Evolutionary conservation across 2,329 filamentous ascomycete species (phyloP).

Genomic region (Penicillium sp.): DNA sequence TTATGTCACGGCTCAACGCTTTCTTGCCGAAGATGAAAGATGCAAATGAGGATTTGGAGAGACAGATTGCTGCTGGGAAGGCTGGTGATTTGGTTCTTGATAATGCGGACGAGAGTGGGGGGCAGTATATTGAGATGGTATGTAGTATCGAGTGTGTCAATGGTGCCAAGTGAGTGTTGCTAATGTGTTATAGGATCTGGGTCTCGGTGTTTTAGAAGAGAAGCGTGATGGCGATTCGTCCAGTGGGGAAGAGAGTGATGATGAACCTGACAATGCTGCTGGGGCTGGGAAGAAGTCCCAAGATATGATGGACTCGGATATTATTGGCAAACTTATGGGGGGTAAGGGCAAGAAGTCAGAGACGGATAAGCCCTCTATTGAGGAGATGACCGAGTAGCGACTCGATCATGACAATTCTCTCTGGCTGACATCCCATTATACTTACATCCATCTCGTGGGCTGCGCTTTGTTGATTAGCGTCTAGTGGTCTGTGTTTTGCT

Average conservation of each 20-base stretch:
- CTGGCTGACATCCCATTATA: neutral
- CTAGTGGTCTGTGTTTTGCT: neutral
- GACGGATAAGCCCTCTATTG: conserved; percentile 36
- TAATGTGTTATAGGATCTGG: conserved; percentile 37
- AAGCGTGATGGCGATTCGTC: conserved; percentile 26
- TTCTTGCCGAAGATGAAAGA: conserved; percentile 44
- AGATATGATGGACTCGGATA: conserved; percentile 24
- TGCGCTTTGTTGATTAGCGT: neutral
- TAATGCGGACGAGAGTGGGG: conserved; percentile 32
- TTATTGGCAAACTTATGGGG: conserved; percentile 40
- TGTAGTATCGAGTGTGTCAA: conserved; percentile 7
- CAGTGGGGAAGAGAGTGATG: conserved; percentile 20
- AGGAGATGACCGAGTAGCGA: conserved; percentile 33
- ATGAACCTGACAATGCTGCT: conserved; percentile 6
- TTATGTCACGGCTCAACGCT: conserved; percentile 38
- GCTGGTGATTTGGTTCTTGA: conserved; percentile 35
- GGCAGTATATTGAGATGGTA: conserved; percentile 45
- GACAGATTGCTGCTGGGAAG: conserved; percentile 36
- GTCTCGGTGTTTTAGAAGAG: conserved; percentile 46
- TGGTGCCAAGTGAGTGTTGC: neutral
- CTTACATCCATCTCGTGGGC: conserved; percentile 1
- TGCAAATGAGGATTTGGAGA: conserved; percentile 43
- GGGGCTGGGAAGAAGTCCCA: conserved; percentile 15
- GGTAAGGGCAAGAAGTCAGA: conserved; percentile 30
- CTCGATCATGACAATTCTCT: neutral